phyloP scores from a whole-genome alignment of 805 yeast species.

The Candida michaelii region DNA sequence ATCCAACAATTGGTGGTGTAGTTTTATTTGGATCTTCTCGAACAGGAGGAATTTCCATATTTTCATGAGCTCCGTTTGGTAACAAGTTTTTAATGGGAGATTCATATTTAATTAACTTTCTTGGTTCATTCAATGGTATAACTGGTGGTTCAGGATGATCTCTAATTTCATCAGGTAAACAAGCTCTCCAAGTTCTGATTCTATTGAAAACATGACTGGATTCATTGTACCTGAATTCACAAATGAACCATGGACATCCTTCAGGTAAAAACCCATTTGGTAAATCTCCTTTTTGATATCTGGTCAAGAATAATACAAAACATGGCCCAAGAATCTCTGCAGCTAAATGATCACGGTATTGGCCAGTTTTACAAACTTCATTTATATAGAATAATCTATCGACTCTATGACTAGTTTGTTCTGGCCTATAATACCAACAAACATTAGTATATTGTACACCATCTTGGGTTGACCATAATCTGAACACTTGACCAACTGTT shows the following conservation, averaged over 20 bases:
- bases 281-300: constrained; percentile 94
- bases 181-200: constrained; percentile 97
- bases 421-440: constrained; percentile 98
- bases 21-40: constrained; percentile 70
- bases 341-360: constrained; percentile 89
- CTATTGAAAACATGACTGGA: constrained; percentile 86
- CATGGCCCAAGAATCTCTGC: constrained; percentile 91
- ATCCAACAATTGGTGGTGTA: constrained; percentile 95
- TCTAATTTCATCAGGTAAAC: constrained; percentile 94
- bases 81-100: constrained; percentile 82
- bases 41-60: constrained; percentile 81
- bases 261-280: constrained; percentile 57
- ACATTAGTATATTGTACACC: constrained; percentile 83
- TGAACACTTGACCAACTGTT: constrained; percentile 88
- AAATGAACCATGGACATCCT: constrained; percentile 85
- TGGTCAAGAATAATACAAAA: constrained; percentile 90
- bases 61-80: constrained; percentile 68
- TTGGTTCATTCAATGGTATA: constrained; percentile 63
- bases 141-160: constrained; percentile 76
- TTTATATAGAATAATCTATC: constrained; percentile 89
- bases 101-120: constrained; percentile 70
- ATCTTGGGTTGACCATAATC: constrained; percentile 91
- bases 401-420: constrained; percentile 92
- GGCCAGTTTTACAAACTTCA: constrained; percentile 96
- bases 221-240: constrained; percentile 94